A percentile compares a stretch with the other conserved stretches of the same genome.
Evolutionary conservation across 2,329 filamentous ascomycete species (phyloP).

Genomic region (Chaetomiaceae sp.): DNA sequence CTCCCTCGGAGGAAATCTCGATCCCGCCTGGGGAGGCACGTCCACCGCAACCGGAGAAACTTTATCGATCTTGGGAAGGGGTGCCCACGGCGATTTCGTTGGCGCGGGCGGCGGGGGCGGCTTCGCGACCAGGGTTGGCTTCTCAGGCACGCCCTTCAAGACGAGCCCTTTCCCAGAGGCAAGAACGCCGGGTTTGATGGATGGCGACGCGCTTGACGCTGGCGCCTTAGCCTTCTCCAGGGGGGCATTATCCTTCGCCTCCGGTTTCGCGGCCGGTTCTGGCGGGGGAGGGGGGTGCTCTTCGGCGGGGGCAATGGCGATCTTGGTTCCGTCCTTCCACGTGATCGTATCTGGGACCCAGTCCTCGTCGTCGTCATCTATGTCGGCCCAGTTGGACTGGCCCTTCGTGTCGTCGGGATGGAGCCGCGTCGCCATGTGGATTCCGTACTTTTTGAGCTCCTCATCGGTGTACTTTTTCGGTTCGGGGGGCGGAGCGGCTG

Average conservation of each 20-base stretch:
- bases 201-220: conserved; percentile 36
- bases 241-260: conserved; percentile 28
- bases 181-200: conserved; percentile 43
- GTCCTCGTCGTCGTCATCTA: conserved; percentile 83
- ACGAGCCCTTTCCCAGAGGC: conserved; percentile 58
- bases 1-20: conserved; percentile 53
- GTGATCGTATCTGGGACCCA: conserved; percentile 82
- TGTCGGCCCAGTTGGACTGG: conserved; percentile 83
- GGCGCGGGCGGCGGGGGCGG: conserved; percentile 63
- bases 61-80: conserved; percentile 79
- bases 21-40: conserved; percentile 31
- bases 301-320: conserved; percentile 63
- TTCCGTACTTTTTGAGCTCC: conserved; percentile 80
- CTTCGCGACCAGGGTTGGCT: conserved; percentile 69
- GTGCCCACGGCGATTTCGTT: conserved; percentile 87
- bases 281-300: conserved; percentile 38
- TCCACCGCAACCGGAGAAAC: conserved; percentile 66
- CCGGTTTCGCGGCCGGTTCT: conserved; percentile 18
- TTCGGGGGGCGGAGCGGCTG: conserved; percentile 61
- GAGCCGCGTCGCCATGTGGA: conserved; percentile 75
- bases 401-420: conserved; percentile 70
- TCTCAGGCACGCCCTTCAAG: conserved; percentile 64
- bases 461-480: conserved; percentile 83
- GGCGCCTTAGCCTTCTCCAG: conserved; percentile 45
- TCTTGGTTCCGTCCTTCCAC: conserved; percentile 85